phyloP scores from a whole-genome alignment of 495 filamentous ascomycete genomes.

The Neurospora sp. region DNA sequence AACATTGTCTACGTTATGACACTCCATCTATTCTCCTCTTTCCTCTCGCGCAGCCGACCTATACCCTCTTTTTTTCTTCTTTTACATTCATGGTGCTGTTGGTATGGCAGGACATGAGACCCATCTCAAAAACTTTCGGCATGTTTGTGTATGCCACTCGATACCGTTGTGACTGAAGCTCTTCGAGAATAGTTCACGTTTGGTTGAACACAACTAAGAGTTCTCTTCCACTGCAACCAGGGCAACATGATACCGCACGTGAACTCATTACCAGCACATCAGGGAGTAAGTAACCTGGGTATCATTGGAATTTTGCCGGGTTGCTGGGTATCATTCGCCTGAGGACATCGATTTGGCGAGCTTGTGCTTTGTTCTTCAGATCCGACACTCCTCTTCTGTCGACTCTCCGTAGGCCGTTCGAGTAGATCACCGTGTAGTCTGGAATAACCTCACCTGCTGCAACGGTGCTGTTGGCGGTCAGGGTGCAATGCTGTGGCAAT shows the following conservation, averaged over 20 bases:
- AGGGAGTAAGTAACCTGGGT: neutral
- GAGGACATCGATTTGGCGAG: conserved; percentile 53
- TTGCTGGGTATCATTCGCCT: conserved; percentile 53
- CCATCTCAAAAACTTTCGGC: neutral
- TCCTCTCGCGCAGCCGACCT: neutral
- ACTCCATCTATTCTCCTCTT: neutral
- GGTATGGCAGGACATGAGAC: too few relatives aligned
- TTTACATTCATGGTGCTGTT: neutral
- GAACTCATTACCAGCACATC: neutral
- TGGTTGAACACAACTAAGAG: neutral
- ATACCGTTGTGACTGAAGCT: neutral
- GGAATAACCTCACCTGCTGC: conserved; percentile 43
- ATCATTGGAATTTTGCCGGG: conserved; percentile 45
- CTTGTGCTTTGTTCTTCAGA: conserved; percentile 43
- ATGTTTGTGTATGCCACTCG: neutral
- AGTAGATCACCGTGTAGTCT: conserved; percentile 59
- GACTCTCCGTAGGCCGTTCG: conserved; percentile 43
- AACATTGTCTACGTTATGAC: neutral
- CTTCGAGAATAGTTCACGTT: neutral
- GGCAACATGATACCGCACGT: neutral
- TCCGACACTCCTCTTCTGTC: conserved; percentile 46
- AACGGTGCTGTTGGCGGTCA: conserved; percentile 41
- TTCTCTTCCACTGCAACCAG: neutral
- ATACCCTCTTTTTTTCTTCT: neutral
- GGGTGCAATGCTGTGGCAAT: conserved; percentile 45